Evolutionary conservation across 768 basidiomycete genomes (phyloP).

Genomic region (Tylopilus balloui): DNA sequence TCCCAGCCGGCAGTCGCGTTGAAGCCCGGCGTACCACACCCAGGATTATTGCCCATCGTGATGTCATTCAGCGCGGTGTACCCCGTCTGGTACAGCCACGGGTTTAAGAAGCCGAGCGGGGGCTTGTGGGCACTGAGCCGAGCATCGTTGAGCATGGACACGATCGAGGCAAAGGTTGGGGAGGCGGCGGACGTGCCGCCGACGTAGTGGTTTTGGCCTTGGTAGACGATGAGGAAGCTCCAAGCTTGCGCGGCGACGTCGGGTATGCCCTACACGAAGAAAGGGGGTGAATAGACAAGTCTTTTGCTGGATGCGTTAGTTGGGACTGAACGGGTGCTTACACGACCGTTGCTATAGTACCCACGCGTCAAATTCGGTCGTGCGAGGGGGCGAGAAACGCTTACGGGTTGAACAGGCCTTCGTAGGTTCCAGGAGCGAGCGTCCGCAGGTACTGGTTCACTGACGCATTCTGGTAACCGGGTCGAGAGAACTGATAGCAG

Average conservation of each 20-base stretch:
- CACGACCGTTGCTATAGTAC: slow-evolving; percentile 47
- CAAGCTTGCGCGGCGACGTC: slow-evolving; percentile 62
- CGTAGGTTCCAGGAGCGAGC: slow-evolving; percentile 46
- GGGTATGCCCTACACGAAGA: slow-evolving; percentile 43
- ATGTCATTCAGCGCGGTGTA: slow-evolving; percentile 49
- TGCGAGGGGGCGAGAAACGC: slow-evolving; percentile 11
- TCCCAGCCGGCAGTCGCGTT: slow-evolving; percentile 61
- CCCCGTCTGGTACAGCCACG: slow-evolving; percentile 45
- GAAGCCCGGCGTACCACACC: slow-evolving; percentile 63
- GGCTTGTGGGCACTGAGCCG: slow-evolving; percentile 40
- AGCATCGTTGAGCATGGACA: slow-evolving; percentile 64
- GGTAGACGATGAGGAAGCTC: slow-evolving; percentile 45
- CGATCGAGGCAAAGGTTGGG: slow-evolving; percentile 60
- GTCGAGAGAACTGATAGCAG: slow-evolving; percentile 44
- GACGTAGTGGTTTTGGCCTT: slow-evolving; percentile 36
- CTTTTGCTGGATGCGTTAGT: no score
- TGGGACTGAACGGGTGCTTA: slow-evolving; percentile 27
- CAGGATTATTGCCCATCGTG: slow-evolving; percentile 50
- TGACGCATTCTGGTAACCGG: slow-evolving; percentile 46
- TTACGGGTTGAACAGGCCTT: slow-evolving; percentile 58
- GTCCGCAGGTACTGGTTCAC: slow-evolving; percentile 42
- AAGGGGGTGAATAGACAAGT: no score
- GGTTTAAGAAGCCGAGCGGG: slow-evolving; percentile 66
- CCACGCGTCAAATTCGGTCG: neutral
- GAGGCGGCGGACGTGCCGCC: slow-evolving; percentile 64